Evolutionary conservation across 495 filamentous ascomycete genomes (phyloP), one percentile per base, ranked within the genome.

Genomic region (Aspergillus panamensis): DNA sequence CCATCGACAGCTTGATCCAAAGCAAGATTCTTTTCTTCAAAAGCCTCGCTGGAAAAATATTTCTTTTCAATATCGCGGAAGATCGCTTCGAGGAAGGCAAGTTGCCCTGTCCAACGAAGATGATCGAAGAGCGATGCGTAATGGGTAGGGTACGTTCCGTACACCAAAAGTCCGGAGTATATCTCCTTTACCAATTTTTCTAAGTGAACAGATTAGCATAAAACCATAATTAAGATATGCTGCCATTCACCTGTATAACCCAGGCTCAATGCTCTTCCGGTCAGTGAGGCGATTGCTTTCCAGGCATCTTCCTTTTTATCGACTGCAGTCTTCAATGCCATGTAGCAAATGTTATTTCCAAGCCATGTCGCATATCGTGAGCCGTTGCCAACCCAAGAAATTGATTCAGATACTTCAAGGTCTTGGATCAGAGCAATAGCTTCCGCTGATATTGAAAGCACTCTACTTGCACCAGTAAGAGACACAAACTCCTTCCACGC

Each of bases 401-500:
- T 60, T 35, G 51, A 69, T 42, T 56, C 66, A 55, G 53, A 20
- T 47, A 65, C 31, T 43, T 68, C 58, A 25, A 65, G 58, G 2
- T 70, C 58, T 59, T 75, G 73, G 42, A 76, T 58, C 44, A 86
- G 64, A 44, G 82, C 77, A 21, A 86, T 79, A n/a, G 88, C 90
- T 71, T 97, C 89, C 12, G 91, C 91, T 35, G 84, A 80, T 48
- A 83, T 67, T 0, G 88, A 86, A 13, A 95, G 63, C 19, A 97
- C 70, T 62, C 82, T 88, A 25, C 92, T 87, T 43, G 85, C 82
- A 12, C 84, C 87, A 47, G 92, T 70, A 32, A 92, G 80, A 19
- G 66, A 82, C 35, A 82, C 66, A 55, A 84, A 72, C 60, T 91
- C 88, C 65, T 81, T 84, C 89, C 88, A 91, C 9, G 83, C 66